Conservation (phyloP, 2,329 filamentous ascomycete genomes). For the Diaporthe sp. region DNA sequence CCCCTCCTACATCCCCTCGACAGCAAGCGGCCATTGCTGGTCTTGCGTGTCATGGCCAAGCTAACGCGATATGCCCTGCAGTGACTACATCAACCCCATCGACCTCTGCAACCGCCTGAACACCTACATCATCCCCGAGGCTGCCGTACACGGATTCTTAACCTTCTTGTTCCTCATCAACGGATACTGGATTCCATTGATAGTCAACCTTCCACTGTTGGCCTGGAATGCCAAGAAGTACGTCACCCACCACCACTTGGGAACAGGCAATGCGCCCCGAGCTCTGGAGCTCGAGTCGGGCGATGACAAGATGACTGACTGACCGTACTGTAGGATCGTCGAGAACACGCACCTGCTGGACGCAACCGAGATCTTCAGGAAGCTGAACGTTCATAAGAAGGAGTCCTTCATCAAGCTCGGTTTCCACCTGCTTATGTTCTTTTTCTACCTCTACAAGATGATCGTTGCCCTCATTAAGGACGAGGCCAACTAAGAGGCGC, state of each 20-base stretch:
- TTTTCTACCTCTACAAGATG: constrained; percentile 99
- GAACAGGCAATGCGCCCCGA: background rate
- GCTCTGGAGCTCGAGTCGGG: background rate
- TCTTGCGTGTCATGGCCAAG: background rate
- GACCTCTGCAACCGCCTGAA: constrained; percentile 99
- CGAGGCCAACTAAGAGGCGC: constrained; percentile 79
- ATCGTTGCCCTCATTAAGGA: constrained; percentile 97
- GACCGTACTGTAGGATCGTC: constrained; percentile 76
- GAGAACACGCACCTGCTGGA: constrained; percentile 98
- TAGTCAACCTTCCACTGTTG: constrained; percentile 92
- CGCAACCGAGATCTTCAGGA: constrained; percentile 99
- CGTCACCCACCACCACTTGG: constrained; percentile 53
- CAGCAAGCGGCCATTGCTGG: background rate
- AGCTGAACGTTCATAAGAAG: constrained; percentile 99
- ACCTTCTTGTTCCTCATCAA: constrained; percentile 98
- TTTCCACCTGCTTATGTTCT: constrained; percentile 99
- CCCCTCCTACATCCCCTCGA: background rate
- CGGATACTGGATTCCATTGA: constrained; percentile 95
- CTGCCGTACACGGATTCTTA: constrained; percentile 95
- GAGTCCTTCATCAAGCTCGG: constrained; percentile 99
- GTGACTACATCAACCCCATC: constrained; percentile 99
- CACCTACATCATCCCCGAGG: constrained; percentile 99
- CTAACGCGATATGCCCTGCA: constrained; percentile 54
- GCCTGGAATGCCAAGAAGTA: constrained; percentile 99
- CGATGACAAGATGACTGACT: constrained; percentile 11